phyloP scores from a whole-genome alignment of 345 rosid species.

The Aquilaria yunnanensis region DNA sequence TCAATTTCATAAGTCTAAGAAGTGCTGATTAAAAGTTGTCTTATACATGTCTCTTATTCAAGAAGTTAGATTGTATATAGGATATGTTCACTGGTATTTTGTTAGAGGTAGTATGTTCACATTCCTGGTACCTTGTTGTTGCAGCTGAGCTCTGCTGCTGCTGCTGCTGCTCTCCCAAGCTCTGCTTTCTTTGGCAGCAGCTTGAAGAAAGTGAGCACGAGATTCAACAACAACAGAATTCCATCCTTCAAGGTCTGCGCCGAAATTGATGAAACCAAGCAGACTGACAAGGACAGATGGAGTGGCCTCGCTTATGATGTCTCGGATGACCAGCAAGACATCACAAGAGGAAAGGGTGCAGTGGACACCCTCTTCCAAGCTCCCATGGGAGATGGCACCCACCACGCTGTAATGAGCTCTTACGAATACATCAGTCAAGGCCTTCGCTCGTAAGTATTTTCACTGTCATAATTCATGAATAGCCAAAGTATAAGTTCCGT shows the following conservation, averaged over 20 bases:
- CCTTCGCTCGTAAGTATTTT: slow-evolving; percentile 48
- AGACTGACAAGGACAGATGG: slow-evolving; percentile 74
- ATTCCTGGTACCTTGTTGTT: background rate
- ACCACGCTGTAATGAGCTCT: slow-evolving; percentile 74
- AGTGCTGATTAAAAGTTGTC: too few relatives aligned
- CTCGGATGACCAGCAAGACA: slow-evolving; percentile 96
- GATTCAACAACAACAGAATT: slow-evolving; percentile 17
- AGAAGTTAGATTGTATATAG: too few relatives aligned
- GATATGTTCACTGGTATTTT: too few relatives aligned
- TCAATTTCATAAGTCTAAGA: too few relatives aligned
- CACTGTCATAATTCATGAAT: too few relatives aligned
- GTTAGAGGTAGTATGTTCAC: too few relatives aligned
- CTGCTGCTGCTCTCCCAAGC: slow-evolving; percentile 50
- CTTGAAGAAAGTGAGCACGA: slow-evolving; percentile 62
- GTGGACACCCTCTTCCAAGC: slow-evolving; percentile 97
- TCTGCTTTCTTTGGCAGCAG: slow-evolving; percentile 65
- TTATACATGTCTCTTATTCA: too few relatives aligned
- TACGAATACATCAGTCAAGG: slow-evolving; percentile 83
- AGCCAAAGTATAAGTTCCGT: background rate
- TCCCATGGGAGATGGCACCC: slow-evolving; percentile 70
- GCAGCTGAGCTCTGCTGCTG: slow-evolving; percentile 68
- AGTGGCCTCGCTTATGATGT: slow-evolving; percentile 55
- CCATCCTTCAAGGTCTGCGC: slow-evolving; percentile 50
- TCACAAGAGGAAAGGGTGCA: slow-evolving; percentile 85
- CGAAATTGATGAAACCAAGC: slow-evolving; percentile 45